These are phyloP conservation scores for Penicillium chermesinum DNA, from an alignment of 495 filamentous ascomycete genomes.

Conservation along the genomic window DNA sequence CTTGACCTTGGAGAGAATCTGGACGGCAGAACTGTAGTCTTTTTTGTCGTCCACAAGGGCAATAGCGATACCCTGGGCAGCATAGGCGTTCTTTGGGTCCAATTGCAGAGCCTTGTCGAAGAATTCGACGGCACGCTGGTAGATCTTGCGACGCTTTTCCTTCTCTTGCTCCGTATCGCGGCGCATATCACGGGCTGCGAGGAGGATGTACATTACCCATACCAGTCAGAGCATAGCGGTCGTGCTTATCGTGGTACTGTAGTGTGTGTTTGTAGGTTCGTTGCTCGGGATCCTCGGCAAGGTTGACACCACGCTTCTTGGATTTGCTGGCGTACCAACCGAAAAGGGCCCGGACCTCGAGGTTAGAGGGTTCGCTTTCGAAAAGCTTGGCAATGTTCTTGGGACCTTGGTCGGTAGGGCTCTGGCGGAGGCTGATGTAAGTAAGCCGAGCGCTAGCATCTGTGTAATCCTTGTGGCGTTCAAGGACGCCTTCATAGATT, in stretches of 20 bases:
- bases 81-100: constrained; percentile 89
- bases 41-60: constrained; percentile 90
- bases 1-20: constrained; percentile 80
- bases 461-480: constrained; percentile 81
- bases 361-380: constrained; percentile 68
- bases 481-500: constrained; percentile 78
- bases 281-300: constrained; percentile 85
- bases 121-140: constrained; percentile 90
- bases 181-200: constrained; percentile 87
- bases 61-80: constrained; percentile 92
- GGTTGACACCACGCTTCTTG: constrained; percentile 71
- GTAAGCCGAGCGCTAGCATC: constrained; percentile 83
- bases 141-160: constrained; percentile 79
- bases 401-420: constrained; percentile 77
- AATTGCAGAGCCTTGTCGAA: constrained; percentile 95
- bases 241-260: constrained; percentile 92
- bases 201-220: constrained; percentile 93
- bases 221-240: constrained; percentile 85
- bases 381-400: constrained; percentile 77
- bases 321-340: constrained; percentile 90
- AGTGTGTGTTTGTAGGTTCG: constrained; percentile 94
- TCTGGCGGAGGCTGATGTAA: constrained; percentile 82
- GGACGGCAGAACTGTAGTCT: constrained; percentile 71
- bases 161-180: constrained; percentile 83
- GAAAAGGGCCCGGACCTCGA: constrained; percentile 87